Percentiles rank a stretch among this genome's conserved stretches.
Conservation (phyloP, 75 land plant species). For the Cupressus sempervirens region DNA sequence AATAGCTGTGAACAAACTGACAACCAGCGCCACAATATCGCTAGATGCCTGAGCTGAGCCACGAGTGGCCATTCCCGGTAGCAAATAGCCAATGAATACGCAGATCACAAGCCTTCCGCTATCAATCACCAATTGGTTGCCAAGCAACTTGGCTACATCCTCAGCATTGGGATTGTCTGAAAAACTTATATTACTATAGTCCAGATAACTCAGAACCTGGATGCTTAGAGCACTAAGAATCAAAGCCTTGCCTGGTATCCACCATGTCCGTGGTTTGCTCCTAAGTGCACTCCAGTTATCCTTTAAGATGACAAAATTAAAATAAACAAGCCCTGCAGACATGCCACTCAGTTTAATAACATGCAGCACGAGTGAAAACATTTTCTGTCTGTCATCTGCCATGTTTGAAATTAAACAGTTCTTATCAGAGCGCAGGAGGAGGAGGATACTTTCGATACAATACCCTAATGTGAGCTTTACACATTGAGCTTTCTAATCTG, state of each 20-base stretch:
- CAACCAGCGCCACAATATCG: no score
- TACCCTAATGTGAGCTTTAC: no score
- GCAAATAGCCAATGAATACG: slow-evolving; percentile 6
- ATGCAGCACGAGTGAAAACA: no score
- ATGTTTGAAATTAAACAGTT: no score
- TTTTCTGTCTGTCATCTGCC: no score
- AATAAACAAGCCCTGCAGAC: background rate
- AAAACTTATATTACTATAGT: background rate
- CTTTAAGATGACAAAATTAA: background rate
- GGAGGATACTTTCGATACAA: no score
- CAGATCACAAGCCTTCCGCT: no score
- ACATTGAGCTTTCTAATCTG: no score
- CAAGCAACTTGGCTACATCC: background rate
- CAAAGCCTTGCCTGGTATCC: background rate
- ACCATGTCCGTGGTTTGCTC: background rate
- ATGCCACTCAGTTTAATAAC: no score
- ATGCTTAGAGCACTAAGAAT: background rate
- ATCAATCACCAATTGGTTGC: background rate
- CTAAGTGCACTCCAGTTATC: background rate
- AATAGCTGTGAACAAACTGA: no score
- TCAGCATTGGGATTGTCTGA: background rate
- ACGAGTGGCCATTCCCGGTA: background rate
- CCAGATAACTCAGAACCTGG: background rate
- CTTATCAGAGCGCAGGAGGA: no score
- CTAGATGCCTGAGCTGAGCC: no score